phyloP scores from a whole-genome alignment of 2,329 filamentous ascomycete genomes.

The Aspergillus fumigatus region DNA sequence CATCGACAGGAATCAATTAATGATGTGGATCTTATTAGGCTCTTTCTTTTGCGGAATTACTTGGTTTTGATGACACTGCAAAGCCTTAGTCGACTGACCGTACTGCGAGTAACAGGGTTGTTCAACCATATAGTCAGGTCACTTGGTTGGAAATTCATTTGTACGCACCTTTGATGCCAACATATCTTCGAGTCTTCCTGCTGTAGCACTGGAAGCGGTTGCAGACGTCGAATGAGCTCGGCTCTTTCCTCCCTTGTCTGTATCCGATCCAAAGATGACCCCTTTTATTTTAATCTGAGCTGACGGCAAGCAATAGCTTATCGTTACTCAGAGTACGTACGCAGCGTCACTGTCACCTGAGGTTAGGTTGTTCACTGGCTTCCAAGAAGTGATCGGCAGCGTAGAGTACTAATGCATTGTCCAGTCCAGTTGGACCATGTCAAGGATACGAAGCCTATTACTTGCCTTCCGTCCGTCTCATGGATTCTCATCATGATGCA shows the following conservation, averaged over 20 bases:
- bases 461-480: not conserved
- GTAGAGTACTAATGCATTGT: not conserved
- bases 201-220: not conserved
- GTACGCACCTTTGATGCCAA: not conserved
- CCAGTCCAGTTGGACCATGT: not conserved
- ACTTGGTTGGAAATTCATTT: too few relatives aligned
- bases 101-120: too few relatives aligned
- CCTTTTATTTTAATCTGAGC: not conserved
- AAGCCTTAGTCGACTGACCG: not conserved
- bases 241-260: not conserved
- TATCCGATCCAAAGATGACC: not conserved
- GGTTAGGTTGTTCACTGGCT: not conserved
- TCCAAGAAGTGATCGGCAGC: not conserved
- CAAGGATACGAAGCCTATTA: not conserved
- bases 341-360: not conserved
- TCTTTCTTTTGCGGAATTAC: not conserved
- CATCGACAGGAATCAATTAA: not conserved
- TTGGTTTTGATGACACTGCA: not conserved
- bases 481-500: not conserved
- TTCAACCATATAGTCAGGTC: too few relatives aligned
- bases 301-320: not conserved
- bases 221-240: not conserved
- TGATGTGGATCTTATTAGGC: not conserved
- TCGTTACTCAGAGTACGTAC: not conserved
- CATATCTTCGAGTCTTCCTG: not conserved